Evolutionary conservation across 176 grass and related monocot genomes (phyloP).

Genomic region (Secale cereale): DNA sequence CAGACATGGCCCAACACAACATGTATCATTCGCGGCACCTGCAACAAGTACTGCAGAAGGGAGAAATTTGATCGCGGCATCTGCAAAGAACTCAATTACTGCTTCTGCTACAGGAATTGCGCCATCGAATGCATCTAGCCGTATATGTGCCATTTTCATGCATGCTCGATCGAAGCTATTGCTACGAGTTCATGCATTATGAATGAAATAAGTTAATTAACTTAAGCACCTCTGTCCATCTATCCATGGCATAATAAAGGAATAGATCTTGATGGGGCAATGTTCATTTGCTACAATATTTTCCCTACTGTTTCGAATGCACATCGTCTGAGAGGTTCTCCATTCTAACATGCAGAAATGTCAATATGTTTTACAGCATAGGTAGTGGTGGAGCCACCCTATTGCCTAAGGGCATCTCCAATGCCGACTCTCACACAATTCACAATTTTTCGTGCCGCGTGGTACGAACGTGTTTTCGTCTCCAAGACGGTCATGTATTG

Average conservation of each 20-base stretch:
- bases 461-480: too few species aligned
- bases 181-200: neutral
- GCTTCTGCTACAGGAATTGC: neutral
- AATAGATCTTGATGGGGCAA: neutral
- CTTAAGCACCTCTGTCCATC: neutral
- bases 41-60: neutral
- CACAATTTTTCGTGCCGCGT: fast-evolving
- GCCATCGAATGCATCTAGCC: neutral
- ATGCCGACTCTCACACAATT: too few species aligned
- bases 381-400: too few species aligned
- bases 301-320: neutral
- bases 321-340: too few species aligned
- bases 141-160: neutral
- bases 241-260: neutral
- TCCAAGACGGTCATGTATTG: too few species aligned
- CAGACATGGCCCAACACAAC: neutral
- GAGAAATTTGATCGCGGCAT: neutral
- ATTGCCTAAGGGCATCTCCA: too few species aligned
- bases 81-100: neutral
- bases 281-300: neutral
- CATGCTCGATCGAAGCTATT: neutral
- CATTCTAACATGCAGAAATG: too few species aligned
- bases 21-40: neutral
- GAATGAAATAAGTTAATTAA: neutral
- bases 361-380: too few species aligned